Evolutionary conservation across 768 basidiomycete species (phyloP).

Genomic region (Tulasnella sp.): DNA sequence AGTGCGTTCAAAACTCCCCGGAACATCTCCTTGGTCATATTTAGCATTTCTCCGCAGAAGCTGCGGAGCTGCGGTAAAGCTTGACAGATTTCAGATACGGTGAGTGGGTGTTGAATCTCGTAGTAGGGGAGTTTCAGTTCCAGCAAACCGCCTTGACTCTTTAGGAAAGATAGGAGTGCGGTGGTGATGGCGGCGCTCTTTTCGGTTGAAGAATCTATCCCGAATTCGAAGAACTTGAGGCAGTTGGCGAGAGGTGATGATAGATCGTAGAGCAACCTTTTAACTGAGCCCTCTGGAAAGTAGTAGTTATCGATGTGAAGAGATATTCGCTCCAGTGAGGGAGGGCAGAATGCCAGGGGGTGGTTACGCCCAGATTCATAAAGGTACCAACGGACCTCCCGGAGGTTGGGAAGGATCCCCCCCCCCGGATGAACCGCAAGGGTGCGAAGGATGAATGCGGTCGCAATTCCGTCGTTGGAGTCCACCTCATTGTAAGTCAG

Average conservation of each 20-base stretch:
- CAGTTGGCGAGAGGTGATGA: not conserved
- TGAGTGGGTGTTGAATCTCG: not conserved
- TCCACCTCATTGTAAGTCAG: not conserved
- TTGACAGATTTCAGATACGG: not conserved
- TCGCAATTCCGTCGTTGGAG: not conserved
- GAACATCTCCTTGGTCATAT: not conserved
- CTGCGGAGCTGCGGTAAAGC: not conserved
- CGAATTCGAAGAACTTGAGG: not conserved
- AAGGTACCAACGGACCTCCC: not conserved
- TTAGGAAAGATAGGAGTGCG: not conserved
- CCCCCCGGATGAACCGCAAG: not conserved
- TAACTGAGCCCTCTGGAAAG: not conserved
- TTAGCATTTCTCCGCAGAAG: not conserved
- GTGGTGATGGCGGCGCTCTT: not conserved
- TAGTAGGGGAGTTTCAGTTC: not conserved
- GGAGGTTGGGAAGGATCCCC: not conserved
- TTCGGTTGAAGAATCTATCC: not conserved
- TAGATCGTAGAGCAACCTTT: not conserved
- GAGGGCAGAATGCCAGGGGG: not conserved
- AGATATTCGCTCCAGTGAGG: not conserved
- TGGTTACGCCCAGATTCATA: not conserved
- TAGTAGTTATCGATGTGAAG: not conserved
- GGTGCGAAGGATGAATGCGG: not conserved
- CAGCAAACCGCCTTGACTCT: not conserved
- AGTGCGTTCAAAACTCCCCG: not conserved